Conservation (phyloP, 306 rosid genomes). For the Quercus suber region DNA sequence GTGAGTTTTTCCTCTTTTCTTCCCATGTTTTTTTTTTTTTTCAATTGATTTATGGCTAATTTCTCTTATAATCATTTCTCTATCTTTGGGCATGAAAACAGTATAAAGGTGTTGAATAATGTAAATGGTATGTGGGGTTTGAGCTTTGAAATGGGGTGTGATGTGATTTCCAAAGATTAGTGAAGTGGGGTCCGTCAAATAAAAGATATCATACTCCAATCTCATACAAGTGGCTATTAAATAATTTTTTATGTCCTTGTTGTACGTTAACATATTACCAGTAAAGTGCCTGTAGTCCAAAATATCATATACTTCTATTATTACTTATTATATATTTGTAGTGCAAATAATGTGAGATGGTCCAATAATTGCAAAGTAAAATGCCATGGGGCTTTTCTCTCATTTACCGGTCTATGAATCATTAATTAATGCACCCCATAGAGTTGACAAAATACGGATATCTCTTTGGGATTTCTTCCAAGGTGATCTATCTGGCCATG, state of each 20-base stretch:
- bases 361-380: conserved; percentile 39
- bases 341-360: neutral
- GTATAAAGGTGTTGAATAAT: conserved; percentile 2
- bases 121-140: conserved; percentile 6
- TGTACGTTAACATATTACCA: neutral
- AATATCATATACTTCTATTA: conserved; percentile 1
- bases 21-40: no score
- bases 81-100: conserved; percentile 26
- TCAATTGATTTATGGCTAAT: no score
- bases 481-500: conserved; percentile 1
- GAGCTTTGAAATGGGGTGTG: conserved; percentile 18
- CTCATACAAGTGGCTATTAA: conserved; percentile 20
- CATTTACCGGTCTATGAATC: conserved; percentile 34
- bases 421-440: conserved; percentile 28
- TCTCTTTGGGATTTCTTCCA: conserved; percentile 21
- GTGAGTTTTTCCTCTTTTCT: no score
- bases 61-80: neutral
- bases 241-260: conserved; percentile 5
- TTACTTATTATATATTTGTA: conserved; percentile 14
- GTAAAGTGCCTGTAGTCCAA: conserved; percentile 5
- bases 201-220: no score
- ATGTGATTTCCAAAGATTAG: conserved; percentile 28
- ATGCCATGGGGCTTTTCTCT: conserved; percentile 24
- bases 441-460: conserved; percentile 25
- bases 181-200: neutral